These are phyloP conservation scores for Plasmopara viticola DNA, from an alignment of 352 stramenopile species.

Conservation along the genomic window DNA sequence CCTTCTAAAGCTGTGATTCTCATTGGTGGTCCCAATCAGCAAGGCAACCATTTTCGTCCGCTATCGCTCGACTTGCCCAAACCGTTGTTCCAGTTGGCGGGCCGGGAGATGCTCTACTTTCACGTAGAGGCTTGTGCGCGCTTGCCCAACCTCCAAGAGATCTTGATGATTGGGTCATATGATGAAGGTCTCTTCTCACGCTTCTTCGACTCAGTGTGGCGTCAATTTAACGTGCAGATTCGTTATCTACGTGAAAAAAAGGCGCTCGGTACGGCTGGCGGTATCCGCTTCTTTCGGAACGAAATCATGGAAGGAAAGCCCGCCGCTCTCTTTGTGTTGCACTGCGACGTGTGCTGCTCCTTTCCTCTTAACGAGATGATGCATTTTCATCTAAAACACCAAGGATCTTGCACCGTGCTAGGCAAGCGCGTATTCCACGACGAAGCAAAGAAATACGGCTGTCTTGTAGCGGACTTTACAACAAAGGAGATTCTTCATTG, in stretches of 20 bases:
- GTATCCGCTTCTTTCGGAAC: slow-evolving; percentile 78
- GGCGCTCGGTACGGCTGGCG: slow-evolving; percentile 73
- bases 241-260: slow-evolving; percentile 79
- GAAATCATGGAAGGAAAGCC: slow-evolving; percentile 77
- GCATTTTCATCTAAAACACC: slow-evolving; percentile 76
- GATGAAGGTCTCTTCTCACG: slow-evolving; percentile 84
- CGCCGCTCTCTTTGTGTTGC: slow-evolving; percentile 71
- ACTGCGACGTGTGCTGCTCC: slow-evolving; percentile 85
- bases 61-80: slow-evolving; percentile 83
- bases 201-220: slow-evolving; percentile 81
- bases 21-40: slow-evolving; percentile 80
- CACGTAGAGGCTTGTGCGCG: slow-evolving; percentile 81
- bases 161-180: slow-evolving; percentile 86
- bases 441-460: slow-evolving; percentile 86
- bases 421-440: slow-evolving; percentile 86
- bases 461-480: slow-evolving; percentile 66
- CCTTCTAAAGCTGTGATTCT: slow-evolving; percentile 83
- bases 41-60: slow-evolving; percentile 84
- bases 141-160: slow-evolving; percentile 80
- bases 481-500: slow-evolving; percentile 84
- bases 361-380: slow-evolving; percentile 88
- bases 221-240: slow-evolving; percentile 82
- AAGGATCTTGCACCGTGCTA: slow-evolving; percentile 66
- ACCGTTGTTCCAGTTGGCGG: slow-evolving; percentile 81
- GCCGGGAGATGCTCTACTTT: slow-evolving; percentile 85